Evolutionary conservation across 805 yeast genomes (phyloP).

Genomic region (Candida chilensis): DNA sequence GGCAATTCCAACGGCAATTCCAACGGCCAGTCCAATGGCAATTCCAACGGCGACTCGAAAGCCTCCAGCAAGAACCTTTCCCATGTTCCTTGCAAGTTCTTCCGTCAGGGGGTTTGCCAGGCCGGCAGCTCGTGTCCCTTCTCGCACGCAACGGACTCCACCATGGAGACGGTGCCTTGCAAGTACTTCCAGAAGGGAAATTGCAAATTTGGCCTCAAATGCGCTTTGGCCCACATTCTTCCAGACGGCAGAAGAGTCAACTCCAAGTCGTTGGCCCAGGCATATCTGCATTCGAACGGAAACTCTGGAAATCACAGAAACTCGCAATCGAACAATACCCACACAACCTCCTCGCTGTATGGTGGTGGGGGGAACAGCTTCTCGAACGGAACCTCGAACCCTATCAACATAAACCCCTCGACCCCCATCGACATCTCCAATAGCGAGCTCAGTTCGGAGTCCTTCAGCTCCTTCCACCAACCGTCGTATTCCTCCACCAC

Average conservation of each 20-base stretch:
- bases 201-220: slow-evolving; percentile 89
- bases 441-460: too few relatives aligned
- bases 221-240: slow-evolving; percentile 86
- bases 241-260: slow-evolving; percentile 86
- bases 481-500: too few relatives aligned
- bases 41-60: slow-evolving; percentile 4
- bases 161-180: slow-evolving; percentile 59
- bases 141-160: slow-evolving; percentile 61
- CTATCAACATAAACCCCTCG: not conserved
- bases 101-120: slow-evolving; percentile 86
- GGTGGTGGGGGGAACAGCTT: not conserved
- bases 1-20: slow-evolving; percentile 3
- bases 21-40: slow-evolving; percentile 1
- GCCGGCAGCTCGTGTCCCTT: slow-evolving; percentile 92
- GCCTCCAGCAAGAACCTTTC: too few relatives aligned
- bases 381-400: not conserved
- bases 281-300: not conserved
- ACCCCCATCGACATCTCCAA: not conserved
- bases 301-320: too few relatives aligned
- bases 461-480: too few relatives aligned
- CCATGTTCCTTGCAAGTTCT: slow-evolving; percentile 96
- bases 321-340: slow-evolving; percentile 1
- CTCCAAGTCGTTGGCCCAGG: slow-evolving; percentile 28
- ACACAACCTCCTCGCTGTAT: not conserved
- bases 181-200: slow-evolving; percentile 95